Conservation (phyloP, 2,329 filamentous ascomycete genomes). For the Chaetoscypha palmicola region DNA sequence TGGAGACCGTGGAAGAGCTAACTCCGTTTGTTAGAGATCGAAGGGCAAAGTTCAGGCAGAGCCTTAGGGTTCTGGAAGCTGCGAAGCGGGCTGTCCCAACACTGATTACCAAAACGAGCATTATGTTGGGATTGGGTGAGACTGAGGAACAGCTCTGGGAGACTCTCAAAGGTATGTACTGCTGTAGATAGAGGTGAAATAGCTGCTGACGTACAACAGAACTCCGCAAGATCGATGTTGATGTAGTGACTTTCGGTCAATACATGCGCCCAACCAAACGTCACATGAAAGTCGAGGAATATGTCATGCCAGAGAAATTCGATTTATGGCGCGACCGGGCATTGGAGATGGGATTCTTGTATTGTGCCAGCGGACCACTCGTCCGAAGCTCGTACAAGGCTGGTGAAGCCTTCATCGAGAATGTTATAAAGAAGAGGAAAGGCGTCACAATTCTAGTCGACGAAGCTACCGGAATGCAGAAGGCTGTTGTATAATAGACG, state of each 20-base stretch:
- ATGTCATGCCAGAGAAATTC: conserved; percentile 85
- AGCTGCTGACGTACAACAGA: conserved; percentile 41
- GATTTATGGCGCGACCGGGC: conserved; percentile 87
- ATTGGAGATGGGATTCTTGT: conserved; percentile 91
- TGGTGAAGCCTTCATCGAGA: conserved; percentile 97
- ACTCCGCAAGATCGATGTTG: conserved; percentile 72
- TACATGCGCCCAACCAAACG: conserved; percentile 99
- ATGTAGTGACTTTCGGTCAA: conserved; percentile 98
- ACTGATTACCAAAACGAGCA: conserved; percentile 95
- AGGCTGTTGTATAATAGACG: conserved; percentile 22
- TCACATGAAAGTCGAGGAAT: conserved; percentile 94
- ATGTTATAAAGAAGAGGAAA: conserved; percentile 56
- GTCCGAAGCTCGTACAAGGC: conserved; percentile 97
- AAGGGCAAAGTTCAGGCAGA: conserved; percentile 82
- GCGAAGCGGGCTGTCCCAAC: conserved; percentile 69
- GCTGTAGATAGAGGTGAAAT: background rate
- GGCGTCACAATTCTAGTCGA: conserved; percentile 24
- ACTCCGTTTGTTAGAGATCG: conserved; percentile 88
- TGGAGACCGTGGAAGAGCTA: conserved; percentile 88
- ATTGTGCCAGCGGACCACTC: conserved; percentile 87
- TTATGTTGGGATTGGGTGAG: conserved; percentile 95
- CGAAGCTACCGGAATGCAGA: conserved; percentile 24
- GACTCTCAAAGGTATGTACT: conserved; percentile 56
- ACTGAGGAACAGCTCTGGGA: conserved; percentile 79
- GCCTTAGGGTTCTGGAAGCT: conserved; percentile 67